Evolutionary conservation across 768 basidiomycete species (phyloP).

Genomic region (Trametes coccinea): DNA sequence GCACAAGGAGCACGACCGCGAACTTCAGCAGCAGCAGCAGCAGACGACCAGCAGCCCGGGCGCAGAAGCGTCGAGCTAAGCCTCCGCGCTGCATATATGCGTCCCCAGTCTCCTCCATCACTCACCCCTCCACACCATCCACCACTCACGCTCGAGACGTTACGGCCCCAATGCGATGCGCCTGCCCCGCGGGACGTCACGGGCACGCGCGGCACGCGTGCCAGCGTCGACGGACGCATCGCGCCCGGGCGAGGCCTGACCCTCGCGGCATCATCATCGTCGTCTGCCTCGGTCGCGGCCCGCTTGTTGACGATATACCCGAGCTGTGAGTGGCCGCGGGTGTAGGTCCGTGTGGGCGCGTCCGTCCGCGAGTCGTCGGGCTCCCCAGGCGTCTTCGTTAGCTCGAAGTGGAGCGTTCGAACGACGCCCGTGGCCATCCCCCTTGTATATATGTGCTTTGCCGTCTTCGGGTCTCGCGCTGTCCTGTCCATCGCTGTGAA

Average conservation of each 20-base stretch:
- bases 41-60: not conserved
- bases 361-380: not conserved
- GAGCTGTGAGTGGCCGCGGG: not conserved
- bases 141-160: not conserved
- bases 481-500: slow-evolving; percentile 13
- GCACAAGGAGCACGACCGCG: slow-evolving; percentile 34
- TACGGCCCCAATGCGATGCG: slow-evolving; percentile 6
- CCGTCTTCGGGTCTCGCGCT: slow-evolving; percentile 1
- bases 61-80: slow-evolving; percentile 8
- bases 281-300: not conserved
- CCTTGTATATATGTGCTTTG: not conserved
- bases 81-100: not conserved
- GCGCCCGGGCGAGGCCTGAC: slow-evolving; percentile 1
- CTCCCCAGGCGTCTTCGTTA: not conserved
- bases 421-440: not conserved
- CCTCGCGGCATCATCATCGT: not conserved
- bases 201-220: slow-evolving; percentile 16
- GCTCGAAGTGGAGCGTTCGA: not conserved
- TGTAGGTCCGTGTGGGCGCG: slow-evolving; percentile 10
- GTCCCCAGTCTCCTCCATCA: not conserved
- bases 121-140: not conserved
- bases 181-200: slow-evolving; percentile 2
- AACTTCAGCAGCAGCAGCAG: slow-evolving; percentile 6
- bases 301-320: not conserved
- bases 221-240: not conserved